phyloP scores from a whole-genome alignment of 306 rosid species.

The Dicorynia guianensis region DNA sequence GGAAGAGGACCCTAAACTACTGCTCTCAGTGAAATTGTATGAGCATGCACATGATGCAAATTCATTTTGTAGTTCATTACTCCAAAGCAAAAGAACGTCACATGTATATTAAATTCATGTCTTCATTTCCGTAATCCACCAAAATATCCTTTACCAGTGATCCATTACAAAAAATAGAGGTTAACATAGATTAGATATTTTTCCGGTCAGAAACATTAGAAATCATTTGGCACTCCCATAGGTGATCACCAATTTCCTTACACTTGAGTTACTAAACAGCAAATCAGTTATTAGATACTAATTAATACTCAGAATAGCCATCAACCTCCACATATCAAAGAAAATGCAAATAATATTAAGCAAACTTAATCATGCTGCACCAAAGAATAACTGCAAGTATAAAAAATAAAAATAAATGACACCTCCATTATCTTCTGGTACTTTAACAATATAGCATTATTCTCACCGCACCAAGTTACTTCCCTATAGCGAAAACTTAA shows the following conservation, averaged over 20 bases:
- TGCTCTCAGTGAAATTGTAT: neutral
- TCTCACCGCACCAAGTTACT: neutral
- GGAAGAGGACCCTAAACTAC: neutral
- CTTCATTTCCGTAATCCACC: neutral
- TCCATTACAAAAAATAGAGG: neutral
- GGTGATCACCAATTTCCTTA: neutral
- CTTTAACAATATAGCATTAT: neutral
- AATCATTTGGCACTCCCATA: neutral
- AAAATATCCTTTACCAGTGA: neutral
- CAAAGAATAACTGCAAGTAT: neutral
- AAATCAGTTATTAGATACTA: neutral
- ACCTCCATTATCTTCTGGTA: too few species aligned
- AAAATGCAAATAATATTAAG: conserved; percentile 4
- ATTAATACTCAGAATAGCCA: neutral
- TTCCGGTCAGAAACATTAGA: neutral
- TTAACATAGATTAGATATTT: neutral
- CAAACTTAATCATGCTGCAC: conserved; percentile 11
- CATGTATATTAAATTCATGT: neutral
- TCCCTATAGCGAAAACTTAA: neutral
- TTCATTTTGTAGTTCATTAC: neutral
- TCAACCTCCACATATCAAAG: neutral
- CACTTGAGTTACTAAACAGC: neutral
- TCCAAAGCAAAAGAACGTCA: too few species aligned
- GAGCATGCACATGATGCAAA: conserved; percentile 13
- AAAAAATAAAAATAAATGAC: neutral